phyloP scores from a whole-genome alignment of 768 basidiomycete species.

The Hericium erinaceus region DNA sequence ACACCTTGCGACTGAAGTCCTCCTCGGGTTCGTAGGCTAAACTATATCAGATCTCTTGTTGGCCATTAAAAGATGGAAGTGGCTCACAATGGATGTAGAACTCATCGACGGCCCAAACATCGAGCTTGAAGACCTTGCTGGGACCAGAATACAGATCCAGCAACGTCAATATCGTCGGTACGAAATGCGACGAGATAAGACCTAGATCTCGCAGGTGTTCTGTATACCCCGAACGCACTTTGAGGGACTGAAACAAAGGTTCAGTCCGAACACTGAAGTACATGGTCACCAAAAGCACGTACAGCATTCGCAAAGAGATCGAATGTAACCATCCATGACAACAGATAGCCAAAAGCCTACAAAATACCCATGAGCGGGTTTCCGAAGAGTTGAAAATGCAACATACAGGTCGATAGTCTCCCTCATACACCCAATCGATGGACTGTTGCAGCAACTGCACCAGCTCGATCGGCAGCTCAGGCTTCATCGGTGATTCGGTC shows the following conservation, averaged over 20 bases:
- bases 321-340: slow-evolving; percentile 85
- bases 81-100: slow-evolving; percentile 64
- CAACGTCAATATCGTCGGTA: slow-evolving; percentile 62
- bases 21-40: slow-evolving; percentile 52
- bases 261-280: neutral
- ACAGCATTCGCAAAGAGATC: slow-evolving; percentile 82
- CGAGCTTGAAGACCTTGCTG: slow-evolving; percentile 67
- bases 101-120: slow-evolving; percentile 78
- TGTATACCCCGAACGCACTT: slow-evolving; percentile 76
- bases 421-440: slow-evolving; percentile 28
- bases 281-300: slow-evolving; percentile 21
- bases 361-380: slow-evolving; percentile 9
- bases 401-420: slow-evolving; percentile 22
- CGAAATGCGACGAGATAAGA: slow-evolving; percentile 53
- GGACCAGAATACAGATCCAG: slow-evolving; percentile 60
- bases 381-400: neutral
- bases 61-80: neutral
- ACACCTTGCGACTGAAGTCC: slow-evolving; percentile 43
- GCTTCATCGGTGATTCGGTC: slow-evolving; percentile 41
- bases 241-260: slow-evolving; percentile 55
- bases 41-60: neutral
- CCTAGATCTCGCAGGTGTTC: slow-evolving; percentile 72
- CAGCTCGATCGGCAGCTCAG: slow-evolving; percentile 59
- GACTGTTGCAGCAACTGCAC: slow-evolving; percentile 49
- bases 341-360: slow-evolving; percentile 57